Evolutionary conservation across 495 filamentous ascomycete genomes (phyloP), one percentile per base, ranked within the genome.

Genomic region (Podospora australis): DNA sequence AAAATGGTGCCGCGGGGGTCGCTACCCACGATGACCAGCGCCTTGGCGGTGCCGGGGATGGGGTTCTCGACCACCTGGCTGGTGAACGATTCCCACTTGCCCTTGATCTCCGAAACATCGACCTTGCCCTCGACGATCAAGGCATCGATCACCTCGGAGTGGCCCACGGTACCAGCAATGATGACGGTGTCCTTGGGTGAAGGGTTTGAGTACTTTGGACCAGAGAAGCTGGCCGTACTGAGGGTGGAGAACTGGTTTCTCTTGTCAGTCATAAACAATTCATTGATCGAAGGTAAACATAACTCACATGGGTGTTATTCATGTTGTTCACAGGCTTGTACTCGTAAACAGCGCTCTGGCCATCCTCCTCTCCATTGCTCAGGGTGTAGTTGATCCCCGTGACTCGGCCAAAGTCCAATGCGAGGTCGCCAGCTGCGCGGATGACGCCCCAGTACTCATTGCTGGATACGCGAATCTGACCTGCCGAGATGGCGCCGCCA

Each of bases 1-100:
- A 75, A 90, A 52, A 88, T 86, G 2, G 80, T 78, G 1, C 83
- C 85, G 22, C 85, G 74, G 39, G 79, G 74, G 57, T 87, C 82
- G 47, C 79, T 71, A 13, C 84, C 84, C 9, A 77, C 80, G 57
- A 90, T 83, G 1, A 87, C 79, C 26, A 90, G 64, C 2, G 83
- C 83, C 46, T 72, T 65, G 13, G 70, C 48, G 50, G 79, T 73
- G 10, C 78, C 80, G 1, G 66, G 65, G 25, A 84, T 63, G 0
- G 85, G 83, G 28, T 73, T 67, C 32, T 77, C 64, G 17, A 88
- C 74, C 21, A 85, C 59, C 38, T 70, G 62, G 25, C 78, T 82
- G 24, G 72, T 67, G 60, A 83, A 88, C 0, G 82, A 75, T 59
- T 90, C 85, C 84, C 84, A 88, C 50, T 81, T 73, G 0, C 80